Percentiles rank a stretch among this genome's conserved stretches.
phyloP scores from a whole-genome alignment of 805 yeast species.

The Torulaspora gathmanii region DNA sequence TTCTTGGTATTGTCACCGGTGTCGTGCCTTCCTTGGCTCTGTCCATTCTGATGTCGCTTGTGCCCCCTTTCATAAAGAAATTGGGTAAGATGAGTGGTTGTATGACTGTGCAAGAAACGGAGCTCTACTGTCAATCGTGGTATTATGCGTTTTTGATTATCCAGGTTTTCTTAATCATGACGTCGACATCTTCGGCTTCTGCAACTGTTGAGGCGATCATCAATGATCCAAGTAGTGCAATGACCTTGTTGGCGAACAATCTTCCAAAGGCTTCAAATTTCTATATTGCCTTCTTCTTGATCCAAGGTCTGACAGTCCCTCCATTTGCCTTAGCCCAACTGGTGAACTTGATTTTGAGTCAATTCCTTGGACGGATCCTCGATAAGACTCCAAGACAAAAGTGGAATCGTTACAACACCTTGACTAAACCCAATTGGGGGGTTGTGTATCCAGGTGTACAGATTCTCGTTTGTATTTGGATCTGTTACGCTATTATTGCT shows the following conservation, averaged over 20 bases:
- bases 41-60: slow-evolving; percentile 76
- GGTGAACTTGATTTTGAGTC: slow-evolving; percentile 65
- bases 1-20: slow-evolving; percentile 84
- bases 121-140: slow-evolving; percentile 80
- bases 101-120: slow-evolving; percentile 66
- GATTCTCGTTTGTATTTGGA: slow-evolving; percentile 63
- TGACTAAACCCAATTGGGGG: slow-evolving; percentile 75
- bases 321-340: slow-evolving; percentile 75
- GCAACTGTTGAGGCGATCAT: slow-evolving; percentile 70
- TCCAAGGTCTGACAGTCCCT: slow-evolving; percentile 75
- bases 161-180: slow-evolving; percentile 80
- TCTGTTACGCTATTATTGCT: slow-evolving; percentile 74
- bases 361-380: slow-evolving; percentile 62
- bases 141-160: slow-evolving; percentile 87
- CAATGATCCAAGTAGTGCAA: slow-evolving; percentile 61
- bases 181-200: slow-evolving; percentile 76
- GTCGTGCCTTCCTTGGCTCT: slow-evolving; percentile 78
- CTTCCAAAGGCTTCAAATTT: slow-evolving; percentile 90
- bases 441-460: slow-evolving; percentile 74
- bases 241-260: slow-evolving; percentile 66
- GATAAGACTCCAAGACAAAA: slow-evolving; percentile 89
- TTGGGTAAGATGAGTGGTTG: slow-evolving; percentile 74
- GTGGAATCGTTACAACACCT: slow-evolving; percentile 68
- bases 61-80: slow-evolving; percentile 76
- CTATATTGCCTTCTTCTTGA: slow-evolving; percentile 73